A percentile compares a stretch with the other conserved stretches of the same genome.
Conservation (phyloP, 495 filamentous ascomycete species). For the Pseudotulostoma volvatum region DNA sequence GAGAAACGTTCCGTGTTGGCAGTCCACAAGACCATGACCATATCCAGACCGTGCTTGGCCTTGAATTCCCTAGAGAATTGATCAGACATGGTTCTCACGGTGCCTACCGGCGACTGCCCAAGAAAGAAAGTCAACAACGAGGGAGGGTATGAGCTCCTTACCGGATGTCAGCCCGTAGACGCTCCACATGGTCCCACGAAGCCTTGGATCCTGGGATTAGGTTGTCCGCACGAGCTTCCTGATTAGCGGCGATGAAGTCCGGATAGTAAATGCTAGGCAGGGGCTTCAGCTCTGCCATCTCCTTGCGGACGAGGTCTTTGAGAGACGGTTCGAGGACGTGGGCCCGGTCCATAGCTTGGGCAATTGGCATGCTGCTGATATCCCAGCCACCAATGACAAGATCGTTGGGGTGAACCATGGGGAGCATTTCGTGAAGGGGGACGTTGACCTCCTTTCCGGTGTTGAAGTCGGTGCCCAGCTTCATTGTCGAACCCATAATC, state of each 20-base stretch:
- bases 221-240: slow-evolving; percentile 94
- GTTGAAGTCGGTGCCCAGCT: slow-evolving; percentile 75
- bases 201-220: slow-evolving; percentile 70
- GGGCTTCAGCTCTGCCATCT: slow-evolving; percentile 80
- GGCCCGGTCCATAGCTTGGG: slow-evolving; percentile 89
- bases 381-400: slow-evolving; percentile 95
- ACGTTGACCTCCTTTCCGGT: slow-evolving; percentile 88
- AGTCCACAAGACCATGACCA: slow-evolving; percentile 96
- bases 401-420: slow-evolving; percentile 97
- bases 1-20: slow-evolving; percentile 97
- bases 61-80: slow-evolving; percentile 90
- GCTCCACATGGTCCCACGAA: slow-evolving; percentile 72
- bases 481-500: slow-evolving; percentile 91
- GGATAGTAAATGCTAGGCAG: slow-evolving; percentile 96
- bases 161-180: slow-evolving; percentile 90
- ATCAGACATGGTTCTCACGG: no score
- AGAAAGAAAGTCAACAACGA: no score
- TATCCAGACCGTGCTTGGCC: slow-evolving; percentile 67
- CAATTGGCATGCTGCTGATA: slow-evolving; percentile 77
- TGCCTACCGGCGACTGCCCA: no score
- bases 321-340: slow-evolving; percentile 84
- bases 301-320: slow-evolving; percentile 76
- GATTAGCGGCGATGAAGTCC: slow-evolving; percentile 97
- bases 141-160: no score
- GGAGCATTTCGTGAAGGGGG: slow-evolving; percentile 83